These are phyloP conservation scores for Penicillium sp. DNA, from an alignment of 2,329 filamentous ascomycete species.

Conservation along the genomic window DNA sequence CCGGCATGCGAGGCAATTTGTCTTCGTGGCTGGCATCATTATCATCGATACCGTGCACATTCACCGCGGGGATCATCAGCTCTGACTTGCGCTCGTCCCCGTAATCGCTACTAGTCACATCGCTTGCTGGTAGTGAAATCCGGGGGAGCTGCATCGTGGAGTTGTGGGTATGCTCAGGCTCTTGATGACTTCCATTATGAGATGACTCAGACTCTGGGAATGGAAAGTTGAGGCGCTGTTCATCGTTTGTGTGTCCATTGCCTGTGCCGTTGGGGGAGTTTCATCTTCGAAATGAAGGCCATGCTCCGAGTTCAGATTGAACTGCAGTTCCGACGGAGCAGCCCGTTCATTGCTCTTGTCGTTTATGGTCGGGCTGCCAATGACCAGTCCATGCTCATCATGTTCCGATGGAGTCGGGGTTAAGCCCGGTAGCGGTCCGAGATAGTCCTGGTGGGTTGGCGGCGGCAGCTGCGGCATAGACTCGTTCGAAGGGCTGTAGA, in stretches of 20 bases:
- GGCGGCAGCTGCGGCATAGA: conserved; percentile 1
- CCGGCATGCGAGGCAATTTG: conserved; percentile 19
- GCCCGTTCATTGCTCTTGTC: background rate
- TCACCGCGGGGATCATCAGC: conserved; percentile 38
- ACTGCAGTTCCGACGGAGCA: conserved; percentile 9
- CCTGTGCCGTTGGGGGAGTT: background rate
- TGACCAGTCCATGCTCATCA: conserved; percentile 11
- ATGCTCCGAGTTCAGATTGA: conserved; percentile 9
- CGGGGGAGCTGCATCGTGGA: conserved; percentile 27
- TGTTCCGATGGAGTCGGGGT: conserved; percentile 8
- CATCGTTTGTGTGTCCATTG: background rate
- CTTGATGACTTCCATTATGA: conserved; percentile 15
- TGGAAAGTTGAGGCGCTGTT: conserved; percentile 21
- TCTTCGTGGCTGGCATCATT: conserved; percentile 11
- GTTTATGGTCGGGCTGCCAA: conserved; percentile 12
- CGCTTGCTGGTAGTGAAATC: conserved; percentile 42
- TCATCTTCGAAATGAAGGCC: conserved; percentile 21
- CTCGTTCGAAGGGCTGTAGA: conserved; percentile 21
- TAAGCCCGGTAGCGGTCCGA: conserved; percentile 11
- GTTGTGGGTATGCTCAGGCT: conserved; percentile 12
- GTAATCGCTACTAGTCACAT: conserved; percentile 52
- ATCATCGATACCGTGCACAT: conserved; percentile 25
- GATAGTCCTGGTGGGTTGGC: conserved; percentile 14
- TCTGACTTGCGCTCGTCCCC: conserved; percentile 51
- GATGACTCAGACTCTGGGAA: conserved; percentile 15